Evolutionary conservation across 805 yeast genomes (phyloP).

Genomic region (Gaillardinia entomophila): DNA sequence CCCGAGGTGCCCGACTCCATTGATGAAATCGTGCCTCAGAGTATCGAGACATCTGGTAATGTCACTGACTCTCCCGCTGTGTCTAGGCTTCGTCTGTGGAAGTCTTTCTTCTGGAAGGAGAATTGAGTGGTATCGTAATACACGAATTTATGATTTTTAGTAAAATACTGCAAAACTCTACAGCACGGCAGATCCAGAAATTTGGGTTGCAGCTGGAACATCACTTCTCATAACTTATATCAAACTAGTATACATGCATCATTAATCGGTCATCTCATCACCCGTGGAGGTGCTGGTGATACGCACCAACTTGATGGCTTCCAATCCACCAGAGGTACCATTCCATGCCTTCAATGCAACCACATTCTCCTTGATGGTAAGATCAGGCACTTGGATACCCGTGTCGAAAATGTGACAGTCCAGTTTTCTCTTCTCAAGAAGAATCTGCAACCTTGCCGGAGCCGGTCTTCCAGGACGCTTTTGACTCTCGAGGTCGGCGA

Average conservation of each 20-base stretch:
- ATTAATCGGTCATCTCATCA: not conserved
- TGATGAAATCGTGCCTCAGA: too few relatives aligned
- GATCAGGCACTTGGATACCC: slow-evolving; percentile 71
- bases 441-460: slow-evolving; percentile 57
- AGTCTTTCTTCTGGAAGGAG: too few relatives aligned
- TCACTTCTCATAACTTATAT: too few relatives aligned
- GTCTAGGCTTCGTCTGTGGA: too few relatives aligned
- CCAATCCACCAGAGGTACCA: slow-evolving; percentile 73
- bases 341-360: slow-evolving; percentile 66
- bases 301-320: slow-evolving; percentile 48
- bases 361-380: slow-evolving; percentile 57
- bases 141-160: too few relatives aligned
- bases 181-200: too few relatives aligned
- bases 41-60: too few relatives aligned
- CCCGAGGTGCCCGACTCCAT: not conserved
- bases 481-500: slow-evolving; percentile 50
- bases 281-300: slow-evolving; percentile 22
- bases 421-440: slow-evolving; percentile 55
- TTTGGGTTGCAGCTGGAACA: too few relatives aligned
- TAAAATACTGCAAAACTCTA: too few relatives aligned
- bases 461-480: slow-evolving; percentile 90
- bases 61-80: too few relatives aligned
- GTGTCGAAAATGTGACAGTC: slow-evolving; percentile 60
- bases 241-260: slow-evolving; percentile 1
- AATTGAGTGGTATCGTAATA: too few relatives aligned